These are phyloP conservation scores for Rhizopogon rudus DNA, from an alignment of 768 basidiomycete species.

Conservation along the genomic window DNA sequence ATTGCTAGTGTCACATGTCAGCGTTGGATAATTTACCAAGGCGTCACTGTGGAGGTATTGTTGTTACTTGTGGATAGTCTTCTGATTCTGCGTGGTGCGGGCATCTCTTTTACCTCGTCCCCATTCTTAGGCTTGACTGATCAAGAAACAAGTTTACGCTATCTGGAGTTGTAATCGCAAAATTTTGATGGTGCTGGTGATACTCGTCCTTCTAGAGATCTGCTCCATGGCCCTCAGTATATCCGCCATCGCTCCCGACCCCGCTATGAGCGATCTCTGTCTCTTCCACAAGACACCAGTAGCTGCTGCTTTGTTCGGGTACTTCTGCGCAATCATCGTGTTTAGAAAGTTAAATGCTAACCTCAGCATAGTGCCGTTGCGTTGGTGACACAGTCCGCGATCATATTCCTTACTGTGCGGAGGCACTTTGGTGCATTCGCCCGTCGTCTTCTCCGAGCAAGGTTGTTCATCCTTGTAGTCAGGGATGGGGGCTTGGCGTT, in stretches of 20 bases:
- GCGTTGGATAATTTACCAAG: conserved; percentile 10
- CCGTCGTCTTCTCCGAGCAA: not conserved
- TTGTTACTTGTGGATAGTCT: conserved; percentile 14
- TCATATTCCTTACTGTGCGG: conserved; percentile 14
- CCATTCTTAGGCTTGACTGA: not conserved
- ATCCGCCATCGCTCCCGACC: conserved; percentile 1
- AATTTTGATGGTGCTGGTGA: not conserved
- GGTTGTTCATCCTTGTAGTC: conserved; percentile 13
- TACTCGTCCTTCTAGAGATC: conserved; percentile 10
- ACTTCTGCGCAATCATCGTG: not conserved
- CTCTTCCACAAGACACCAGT: conserved; percentile 1
- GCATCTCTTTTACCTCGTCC: not conserved
- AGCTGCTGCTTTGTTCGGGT: conserved; percentile 1
- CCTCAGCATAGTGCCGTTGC: not conserved
- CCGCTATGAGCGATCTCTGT: conserved; percentile 13
- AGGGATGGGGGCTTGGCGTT: conserved; percentile 18
- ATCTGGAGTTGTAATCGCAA: conserved; percentile 6
- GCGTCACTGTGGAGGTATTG: conserved; percentile 5
- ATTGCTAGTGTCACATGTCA: conserved; percentile 7
- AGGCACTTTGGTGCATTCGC: conserved; percentile 8
- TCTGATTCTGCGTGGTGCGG: conserved; percentile 18
- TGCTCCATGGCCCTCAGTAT: not conserved
- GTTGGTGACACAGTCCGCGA: conserved; percentile 5
- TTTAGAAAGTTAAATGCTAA: not conserved
- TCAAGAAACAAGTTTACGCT: conserved; percentile 14